These are phyloP conservation scores for Rhynchosporium agropyri DNA, from an alignment of 2,329 filamentous ascomycete genomes.

Conservation along the genomic window DNA sequence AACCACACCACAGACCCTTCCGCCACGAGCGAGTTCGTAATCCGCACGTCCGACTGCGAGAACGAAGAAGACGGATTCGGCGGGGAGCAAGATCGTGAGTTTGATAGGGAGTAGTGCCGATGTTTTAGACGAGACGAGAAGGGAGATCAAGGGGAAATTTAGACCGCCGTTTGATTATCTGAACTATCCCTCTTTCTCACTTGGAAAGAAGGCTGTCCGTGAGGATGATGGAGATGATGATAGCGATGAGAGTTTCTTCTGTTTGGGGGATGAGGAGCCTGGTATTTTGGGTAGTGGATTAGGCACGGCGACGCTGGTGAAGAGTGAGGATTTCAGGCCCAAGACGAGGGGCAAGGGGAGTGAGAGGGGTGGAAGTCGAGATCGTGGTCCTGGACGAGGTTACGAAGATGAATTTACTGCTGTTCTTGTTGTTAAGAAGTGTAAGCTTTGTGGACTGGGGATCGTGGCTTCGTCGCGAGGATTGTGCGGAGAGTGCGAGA, in stretches of 20 bases:
- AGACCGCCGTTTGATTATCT: constrained; percentile 24
- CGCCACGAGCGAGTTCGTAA: neutral
- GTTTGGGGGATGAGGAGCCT: constrained; percentile 23
- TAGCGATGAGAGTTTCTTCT: constrained; percentile 27
- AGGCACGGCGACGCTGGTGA: neutral
- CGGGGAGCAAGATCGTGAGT: constrained; percentile 20
- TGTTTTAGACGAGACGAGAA: constrained; percentile 24
- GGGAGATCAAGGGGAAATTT: constrained; percentile 24
- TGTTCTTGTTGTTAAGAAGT: constrained; percentile 1
- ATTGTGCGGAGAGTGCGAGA: constrained; percentile 7
- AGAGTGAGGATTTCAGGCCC: neutral
- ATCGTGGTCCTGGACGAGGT: neutral
- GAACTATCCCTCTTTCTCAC: constrained; percentile 17
- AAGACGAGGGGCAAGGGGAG: neutral
- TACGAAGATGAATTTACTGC: no score
- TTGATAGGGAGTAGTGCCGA: constrained; percentile 24
- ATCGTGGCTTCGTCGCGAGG: neutral
- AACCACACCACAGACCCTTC: neutral
- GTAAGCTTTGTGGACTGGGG: constrained; percentile 7
- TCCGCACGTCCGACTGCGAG: neutral
- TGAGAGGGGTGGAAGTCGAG: neutral
- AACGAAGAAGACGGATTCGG: constrained; percentile 16
- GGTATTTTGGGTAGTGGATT: neutral
- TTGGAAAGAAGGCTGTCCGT: neutral
- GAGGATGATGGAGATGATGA: constrained; percentile 1